phyloP scores from a whole-genome alignment of 306 rosid species.

The Malus sylvestris region DNA sequence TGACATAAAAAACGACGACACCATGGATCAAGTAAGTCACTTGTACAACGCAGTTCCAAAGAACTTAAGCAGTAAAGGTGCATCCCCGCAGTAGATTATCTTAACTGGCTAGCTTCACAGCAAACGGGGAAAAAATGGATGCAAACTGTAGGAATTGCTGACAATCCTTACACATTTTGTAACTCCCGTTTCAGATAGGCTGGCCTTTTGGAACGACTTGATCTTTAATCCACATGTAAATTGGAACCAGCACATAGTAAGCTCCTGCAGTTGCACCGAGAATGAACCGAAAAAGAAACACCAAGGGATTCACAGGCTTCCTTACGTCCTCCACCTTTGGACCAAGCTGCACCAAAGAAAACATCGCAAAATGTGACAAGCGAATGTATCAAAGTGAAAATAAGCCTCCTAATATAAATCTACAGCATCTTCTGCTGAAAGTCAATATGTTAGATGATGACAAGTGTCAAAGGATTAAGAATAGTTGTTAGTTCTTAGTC shows the following conservation, averaged over 20 bases:
- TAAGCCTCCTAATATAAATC: not conserved
- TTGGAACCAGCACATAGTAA: slow-evolving; percentile 62
- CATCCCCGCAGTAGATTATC: not conserved
- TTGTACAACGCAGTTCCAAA: not conserved
- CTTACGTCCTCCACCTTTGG: slow-evolving; percentile 76
- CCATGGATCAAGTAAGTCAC: not conserved
- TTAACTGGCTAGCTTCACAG: not conserved
- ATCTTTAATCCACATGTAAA: slow-evolving; percentile 85
- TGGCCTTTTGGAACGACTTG: slow-evolving; percentile 61
- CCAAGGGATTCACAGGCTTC: slow-evolving; percentile 43
- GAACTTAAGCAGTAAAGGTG: not conserved
- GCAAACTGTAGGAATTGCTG: not conserved
- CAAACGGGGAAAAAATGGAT: not conserved
- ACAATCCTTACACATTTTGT: not conserved
- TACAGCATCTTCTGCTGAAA: not conserved
- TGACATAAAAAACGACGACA: not conserved
- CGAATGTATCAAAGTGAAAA: not conserved
- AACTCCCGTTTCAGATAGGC: slow-evolving; percentile 40
- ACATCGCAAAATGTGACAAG: not conserved
- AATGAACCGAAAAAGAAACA: slow-evolving; percentile 48
- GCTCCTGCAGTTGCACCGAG: slow-evolving; percentile 67
- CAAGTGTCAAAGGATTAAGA: no score
- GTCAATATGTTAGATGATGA: no score
- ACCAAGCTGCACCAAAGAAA: slow-evolving; percentile 63
- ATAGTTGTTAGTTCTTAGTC: no score